Evolutionary conservation across 192 early-diverging fungal species (phyloP), one percentile per base, ranked within the genome.

Genomic region (Spizellomyces sp.): DNA sequence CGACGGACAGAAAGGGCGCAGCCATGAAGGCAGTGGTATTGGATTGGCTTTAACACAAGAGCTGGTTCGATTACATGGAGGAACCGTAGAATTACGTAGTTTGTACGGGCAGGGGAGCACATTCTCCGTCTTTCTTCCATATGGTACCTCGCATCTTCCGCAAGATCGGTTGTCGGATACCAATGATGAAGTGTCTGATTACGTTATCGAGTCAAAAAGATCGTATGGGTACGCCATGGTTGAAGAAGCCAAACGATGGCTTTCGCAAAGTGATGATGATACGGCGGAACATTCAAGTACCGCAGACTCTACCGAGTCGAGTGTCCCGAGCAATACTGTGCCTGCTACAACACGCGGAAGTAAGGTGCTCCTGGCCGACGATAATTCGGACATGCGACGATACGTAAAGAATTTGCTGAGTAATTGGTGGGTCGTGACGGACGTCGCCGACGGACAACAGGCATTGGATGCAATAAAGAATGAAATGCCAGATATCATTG

Each of bases 21-120:
- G 78, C 21, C 79, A 85, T 52, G 86, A 86, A 73, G 88, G 88
- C 8, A 84, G 79, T 5, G 88, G 88, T 4, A 89, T 89, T 43
- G 88, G 88, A 5, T 60, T 89, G 8, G 75, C 84, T 0, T 59
- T 89, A 4, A 79, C 84, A 19, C 81, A 79, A 48, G 86, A 89
- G 69, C 62, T 89, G 10, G 79, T 84, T 1, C 80, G 81, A 36
- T 65, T 84, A 1, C 86, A 87, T 70, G 82, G 82, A 2, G 88
- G 88, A 6, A 45, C 47, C 3, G 77, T 89, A 0, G 62, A 64
- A 0, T 74, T 88, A 0, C 47, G 56, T 0, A 84, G 82, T 9
- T 71, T 56, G 4, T 45, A 85, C 14, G 83, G 79, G 8, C 66
- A 73, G 17, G 86, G 88, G 2, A 71, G 82, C 5, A 82, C 80